A percentile compares a stretch with the other conserved stretches of the same genome.
phyloP scores from a whole-genome alignment of 78 protist species.

The Protostelium mycophagum region DNA sequence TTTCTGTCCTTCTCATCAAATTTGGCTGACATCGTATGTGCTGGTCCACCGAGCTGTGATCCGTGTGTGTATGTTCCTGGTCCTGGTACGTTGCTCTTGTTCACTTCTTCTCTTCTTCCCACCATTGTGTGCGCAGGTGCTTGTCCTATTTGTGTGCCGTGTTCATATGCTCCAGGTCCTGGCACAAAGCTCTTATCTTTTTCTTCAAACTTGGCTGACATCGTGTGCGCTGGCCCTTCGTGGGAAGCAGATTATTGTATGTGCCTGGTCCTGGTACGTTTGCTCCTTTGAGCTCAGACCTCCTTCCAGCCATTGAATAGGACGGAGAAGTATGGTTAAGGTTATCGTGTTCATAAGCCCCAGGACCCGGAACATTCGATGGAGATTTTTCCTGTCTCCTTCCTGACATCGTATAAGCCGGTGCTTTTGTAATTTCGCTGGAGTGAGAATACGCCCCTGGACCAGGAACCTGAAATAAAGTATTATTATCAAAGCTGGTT shows the following conservation, averaged over 20 bases:
- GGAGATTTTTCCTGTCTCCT: background rate
- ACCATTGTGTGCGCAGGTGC: background rate
- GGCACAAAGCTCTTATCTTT: background rate
- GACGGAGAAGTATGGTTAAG: background rate
- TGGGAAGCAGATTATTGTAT: background rate
- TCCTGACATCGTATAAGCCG: background rate
- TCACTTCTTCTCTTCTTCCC: background rate
- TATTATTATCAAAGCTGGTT: background rate
- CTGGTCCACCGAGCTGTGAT: background rate
- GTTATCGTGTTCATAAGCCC: background rate
- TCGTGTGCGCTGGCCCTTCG: background rate
- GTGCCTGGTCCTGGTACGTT: constrained; percentile 2
- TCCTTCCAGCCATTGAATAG: background rate
- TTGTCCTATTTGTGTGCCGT: background rate
- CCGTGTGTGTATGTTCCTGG: background rate
- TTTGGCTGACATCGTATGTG: background rate
- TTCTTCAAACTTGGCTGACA: background rate
- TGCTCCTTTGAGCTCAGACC: background rate
- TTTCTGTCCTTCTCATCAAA: background rate
- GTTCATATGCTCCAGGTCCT: background rate
- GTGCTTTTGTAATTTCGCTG: background rate
- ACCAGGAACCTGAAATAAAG: background rate
- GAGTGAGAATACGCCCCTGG: background rate
- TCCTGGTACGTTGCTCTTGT: background rate
- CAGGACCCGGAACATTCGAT: background rate